Evolutionary conservation across 495 filamentous ascomycete genomes (phyloP), one percentile per base, ranked within the genome.

Genomic region (Tuber melanosporum): DNA sequence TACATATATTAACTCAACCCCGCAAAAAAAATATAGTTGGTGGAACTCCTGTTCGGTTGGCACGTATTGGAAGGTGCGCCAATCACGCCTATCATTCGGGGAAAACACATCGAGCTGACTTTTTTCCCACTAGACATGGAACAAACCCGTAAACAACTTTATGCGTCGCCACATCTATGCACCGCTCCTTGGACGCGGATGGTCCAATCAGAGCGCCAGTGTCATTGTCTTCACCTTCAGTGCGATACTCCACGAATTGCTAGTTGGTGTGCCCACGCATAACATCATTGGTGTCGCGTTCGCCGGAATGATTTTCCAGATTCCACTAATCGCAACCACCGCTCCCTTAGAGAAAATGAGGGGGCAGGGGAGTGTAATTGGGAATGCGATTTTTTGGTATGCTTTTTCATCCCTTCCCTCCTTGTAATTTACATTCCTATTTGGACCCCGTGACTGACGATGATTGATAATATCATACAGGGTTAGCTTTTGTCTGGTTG

Each of bases 211-310:
- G 4, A 81, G 86, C 8, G 93, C 95, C 0, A 93, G 92, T 78
- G 85, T 92, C 19, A 86, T 90, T 72, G 95, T 97, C 4, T 99
- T 98, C 84, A 83, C 92, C 8, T 87, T 98, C 76, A 97, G 93
- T 19, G 95, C 92, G 2, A 84, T 97, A 22, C 86, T 99, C 71
- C 95, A 99, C 77, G 95, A 99, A 84, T 85, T 99, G 74, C 87
- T 98, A 9, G 95, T 99, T 42, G 95, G 95, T 6, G 90, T 98
- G 70, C 95, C 95, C 4, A 99, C 95, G 1, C 95, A 99, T 82
- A 98, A 97, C 80, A 88, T 98, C 71, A 92, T 97, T 66, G 93
- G 93, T 6, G 93, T 98, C 43, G 95, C 95, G 10, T 97, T 98
- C 82, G 85, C 91, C 2, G 95, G 95, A 43, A 99, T 99, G 95